Evolutionary conservation across 2,329 filamentous ascomycete species (phyloP).

Genomic region (Xylaria sp.): DNA sequence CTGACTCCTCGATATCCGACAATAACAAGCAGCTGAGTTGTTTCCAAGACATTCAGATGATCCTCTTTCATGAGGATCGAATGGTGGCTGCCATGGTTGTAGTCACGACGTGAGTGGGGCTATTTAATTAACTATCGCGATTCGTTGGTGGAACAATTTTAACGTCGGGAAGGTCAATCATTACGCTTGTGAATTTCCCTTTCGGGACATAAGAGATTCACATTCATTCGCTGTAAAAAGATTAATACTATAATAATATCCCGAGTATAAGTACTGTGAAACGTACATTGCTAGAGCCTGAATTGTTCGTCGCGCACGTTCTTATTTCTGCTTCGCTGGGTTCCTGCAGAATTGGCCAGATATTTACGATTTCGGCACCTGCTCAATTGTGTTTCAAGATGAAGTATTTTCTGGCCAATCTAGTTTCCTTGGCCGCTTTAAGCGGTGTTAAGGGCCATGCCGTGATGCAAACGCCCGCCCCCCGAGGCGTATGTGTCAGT

Average conservation of each 20-base stretch:
- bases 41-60: not conserved
- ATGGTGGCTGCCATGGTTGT: not conserved
- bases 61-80: not conserved
- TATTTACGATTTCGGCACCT: not conserved
- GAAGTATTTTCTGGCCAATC: conserved; percentile 9
- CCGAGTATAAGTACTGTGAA: not conserved
- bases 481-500: conserved; percentile 24
- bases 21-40: not conserved
- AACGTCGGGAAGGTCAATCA: conserved; percentile 2
- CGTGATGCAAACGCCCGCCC: conserved; percentile 31
- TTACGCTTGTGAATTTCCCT: conserved; percentile 14
- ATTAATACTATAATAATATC: not conserved
- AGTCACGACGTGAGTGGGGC: conserved; percentile 21
- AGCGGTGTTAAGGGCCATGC: conserved; percentile 33
- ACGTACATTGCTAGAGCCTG: not conserved
- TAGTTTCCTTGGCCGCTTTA: conserved; percentile 15
- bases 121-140: not conserved
- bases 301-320: not conserved
- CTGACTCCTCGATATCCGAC: not conserved
- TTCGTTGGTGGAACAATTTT: conserved; percentile 36
- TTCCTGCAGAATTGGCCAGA: not conserved
- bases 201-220: not conserved
- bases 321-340: not conserved
- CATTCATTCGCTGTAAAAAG: not conserved
- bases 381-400: conserved; percentile 9